phyloP scores from a whole-genome alignment of 169 alveolate species.

The Plasmodium yoelii region DNA sequence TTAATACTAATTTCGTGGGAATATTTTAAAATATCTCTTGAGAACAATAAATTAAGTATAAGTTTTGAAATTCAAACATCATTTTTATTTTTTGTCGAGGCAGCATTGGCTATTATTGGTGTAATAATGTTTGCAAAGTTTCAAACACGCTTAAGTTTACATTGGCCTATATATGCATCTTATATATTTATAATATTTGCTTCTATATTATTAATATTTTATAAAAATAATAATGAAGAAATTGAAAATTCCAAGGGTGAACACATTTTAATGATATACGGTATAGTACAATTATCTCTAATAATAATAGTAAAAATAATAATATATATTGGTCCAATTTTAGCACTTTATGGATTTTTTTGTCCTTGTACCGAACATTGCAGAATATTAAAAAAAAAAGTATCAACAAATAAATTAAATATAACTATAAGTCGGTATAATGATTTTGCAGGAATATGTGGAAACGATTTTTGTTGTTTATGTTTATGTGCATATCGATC shows the following conservation, averaged over 20 bases:
- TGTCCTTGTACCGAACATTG: conserved; percentile 88
- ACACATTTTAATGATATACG: conserved; percentile 74
- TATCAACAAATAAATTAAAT: conserved; percentile 73
- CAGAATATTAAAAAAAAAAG: conserved; percentile 77
- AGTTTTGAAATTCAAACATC: conserved; percentile 47
- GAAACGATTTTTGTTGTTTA: conserved; percentile 82
- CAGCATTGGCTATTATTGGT: conserved; percentile 56
- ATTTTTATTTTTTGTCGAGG: conserved; percentile 49
- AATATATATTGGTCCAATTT: conserved; percentile 79
- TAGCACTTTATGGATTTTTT: conserved; percentile 85
- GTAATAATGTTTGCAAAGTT: conserved; percentile 82
- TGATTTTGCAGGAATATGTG: conserved; percentile 86
- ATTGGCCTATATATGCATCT: conserved; percentile 84
- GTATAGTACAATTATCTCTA: conserved; percentile 79
- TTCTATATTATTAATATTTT: conserved; percentile 77
- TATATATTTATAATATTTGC: conserved; percentile 83
- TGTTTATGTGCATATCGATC: conserved; percentile 82
- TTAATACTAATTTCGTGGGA: conserved; percentile 79
- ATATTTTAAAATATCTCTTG: conserved; percentile 39
- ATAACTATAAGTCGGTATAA: conserved; percentile 84
- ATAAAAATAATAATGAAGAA: conserved; percentile 73
- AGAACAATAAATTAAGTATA: conserved; percentile 34
- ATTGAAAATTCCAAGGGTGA: conserved; percentile 69
- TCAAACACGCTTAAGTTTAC: conserved; percentile 81
- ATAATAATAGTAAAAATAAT: conserved; percentile 78